These are phyloP conservation scores for Salinomyces thailandicus DNA, from an alignment of 2,329 filamentous ascomycete species.

Conservation along the genomic window DNA sequence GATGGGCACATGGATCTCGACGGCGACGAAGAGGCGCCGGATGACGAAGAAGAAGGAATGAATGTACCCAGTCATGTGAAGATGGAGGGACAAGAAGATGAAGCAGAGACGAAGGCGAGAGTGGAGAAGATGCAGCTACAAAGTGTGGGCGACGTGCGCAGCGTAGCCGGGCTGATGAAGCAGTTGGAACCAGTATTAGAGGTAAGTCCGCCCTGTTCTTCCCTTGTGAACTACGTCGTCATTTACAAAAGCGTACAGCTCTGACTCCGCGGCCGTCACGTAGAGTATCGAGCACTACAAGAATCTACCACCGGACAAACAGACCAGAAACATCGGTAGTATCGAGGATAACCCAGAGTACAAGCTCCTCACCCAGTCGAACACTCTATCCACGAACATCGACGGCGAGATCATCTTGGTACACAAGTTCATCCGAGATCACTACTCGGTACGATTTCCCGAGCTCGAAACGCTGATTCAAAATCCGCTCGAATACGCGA, in stretches of 20 bases:
- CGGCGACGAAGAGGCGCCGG: slow-evolving; percentile 12
- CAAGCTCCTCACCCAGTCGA: slow-evolving; percentile 76
- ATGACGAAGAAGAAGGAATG: slow-evolving; percentile 9
- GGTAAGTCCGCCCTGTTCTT: slow-evolving; percentile 47
- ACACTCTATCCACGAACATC: slow-evolving; percentile 81
- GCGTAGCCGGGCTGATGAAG: slow-evolving; percentile 70
- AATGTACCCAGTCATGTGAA: slow-evolving; percentile 25
- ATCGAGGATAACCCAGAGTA: slow-evolving; percentile 91
- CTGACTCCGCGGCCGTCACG: slow-evolving; percentile 52
- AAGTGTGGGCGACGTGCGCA: slow-evolving; percentile 64
- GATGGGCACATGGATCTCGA: slow-evolving; percentile 12
- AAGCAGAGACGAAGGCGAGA: slow-evolving; percentile 63
- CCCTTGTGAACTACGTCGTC: slow-evolving; percentile 22
- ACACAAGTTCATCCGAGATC: slow-evolving; percentile 92
- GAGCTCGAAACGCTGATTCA: slow-evolving; percentile 84
- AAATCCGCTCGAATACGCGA: slow-evolving; percentile 88
- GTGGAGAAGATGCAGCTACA: slow-evolving; percentile 75
- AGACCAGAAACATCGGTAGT: slow-evolving; percentile 60
- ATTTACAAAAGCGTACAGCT: slow-evolving; percentile 61
- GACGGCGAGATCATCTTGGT: slow-evolving; percentile 86
- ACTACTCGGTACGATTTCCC: slow-evolving; percentile 88
- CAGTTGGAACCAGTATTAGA: slow-evolving; percentile 69
- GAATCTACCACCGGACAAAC: slow-evolving; percentile 54
- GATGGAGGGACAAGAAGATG: slow-evolving; percentile 47
- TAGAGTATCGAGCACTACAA: slow-evolving; percentile 76